Evolutionary conservation across 148 eudicot species (phyloP).

Genomic region (Tetragonia tetragonoides): DNA sequence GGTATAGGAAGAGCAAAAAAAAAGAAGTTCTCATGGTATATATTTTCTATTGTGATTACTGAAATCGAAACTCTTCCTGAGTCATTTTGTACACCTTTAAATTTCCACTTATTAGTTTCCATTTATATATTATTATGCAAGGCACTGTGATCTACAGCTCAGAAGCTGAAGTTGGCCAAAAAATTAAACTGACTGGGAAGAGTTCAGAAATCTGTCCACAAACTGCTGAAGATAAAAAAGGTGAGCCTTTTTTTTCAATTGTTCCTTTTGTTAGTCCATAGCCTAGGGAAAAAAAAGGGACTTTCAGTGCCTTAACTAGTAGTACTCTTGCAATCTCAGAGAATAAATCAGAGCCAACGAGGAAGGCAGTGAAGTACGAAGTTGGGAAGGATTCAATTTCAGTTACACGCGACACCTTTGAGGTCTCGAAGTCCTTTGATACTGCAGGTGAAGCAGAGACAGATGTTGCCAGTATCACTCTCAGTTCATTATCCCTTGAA

Average conservation of each 20-base stretch:
- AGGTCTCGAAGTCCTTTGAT: slow-evolving; percentile 24
- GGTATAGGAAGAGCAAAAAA: too few species aligned
- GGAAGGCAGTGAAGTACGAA: slow-evolving; percentile 19
- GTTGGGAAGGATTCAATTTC: slow-evolving; percentile 20
- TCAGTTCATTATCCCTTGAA: slow-evolving; percentile 9
- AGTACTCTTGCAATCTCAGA: slow-evolving; percentile 6
- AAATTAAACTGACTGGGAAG: background rate
- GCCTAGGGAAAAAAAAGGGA: background rate
- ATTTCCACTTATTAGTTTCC: background rate
- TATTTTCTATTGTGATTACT: too few species aligned
- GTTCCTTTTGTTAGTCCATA: background rate
- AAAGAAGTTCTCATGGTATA: too few species aligned
- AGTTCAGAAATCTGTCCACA: background rate
- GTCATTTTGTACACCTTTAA: background rate
- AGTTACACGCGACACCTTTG: slow-evolving; percentile 14
- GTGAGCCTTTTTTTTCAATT: background rate
- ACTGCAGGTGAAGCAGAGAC: slow-evolving; percentile 27
- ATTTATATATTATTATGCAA: background rate
- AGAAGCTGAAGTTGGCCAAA: slow-evolving; percentile 2
- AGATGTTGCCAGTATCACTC: slow-evolving; percentile 17
- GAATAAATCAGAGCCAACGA: background rate
- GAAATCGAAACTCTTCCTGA: background rate
- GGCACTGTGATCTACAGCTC: background rate
- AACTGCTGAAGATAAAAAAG: background rate
- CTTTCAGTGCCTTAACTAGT: background rate